Base-by-base conservation (phyloP, 2,329 filamentous ascomycete species). In the Penicillium sp. region DNA sequence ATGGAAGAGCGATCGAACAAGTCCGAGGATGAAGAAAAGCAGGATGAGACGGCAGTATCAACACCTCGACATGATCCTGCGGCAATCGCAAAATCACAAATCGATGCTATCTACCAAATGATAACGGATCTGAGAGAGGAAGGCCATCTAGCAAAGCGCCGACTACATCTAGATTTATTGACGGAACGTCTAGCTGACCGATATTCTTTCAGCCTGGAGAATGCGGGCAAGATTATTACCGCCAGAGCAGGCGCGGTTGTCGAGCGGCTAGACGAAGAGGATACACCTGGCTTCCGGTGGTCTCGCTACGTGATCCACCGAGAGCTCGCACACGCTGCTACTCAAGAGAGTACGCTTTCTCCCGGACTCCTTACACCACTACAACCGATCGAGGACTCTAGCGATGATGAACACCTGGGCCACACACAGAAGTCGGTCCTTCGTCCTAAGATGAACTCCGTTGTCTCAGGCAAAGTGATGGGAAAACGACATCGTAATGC, bases 391-490 rank as follows among this genome's bases (percentile, higher is more conserved):
- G 74, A 72, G n/a, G 71, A 70, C 30, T 72, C 75, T 7, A 76
- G 75, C 37, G 70, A 68, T 10, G 70, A 78, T 44, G 73, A 74
- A 35, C 70, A 68, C 7, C 71, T 75, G 61, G 68, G 72, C 35
- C 70, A 76, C 58, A 73, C 74, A 37, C 75, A 75, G 58, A 81
- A 80, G 67, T 82, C 80, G 2, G 76, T 82, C 3, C 72, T 82
- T 13, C 78, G 80, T 7, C 80, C 80, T 1, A 81, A 79, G 56
- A 59, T 72, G n/a, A 74, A 70, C 56, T 71, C 76, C 10, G 71
- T 75, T 4, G 66, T 77, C 19, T 80, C 80, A 12, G 72, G 73
- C 1, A 80, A 79, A 61, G 70, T 76, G 47, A 76, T 75, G 24
- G 78, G 79, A 42, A 81, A 81, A 65, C 76, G 79, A 42, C 78